phyloP scores from a whole-genome alignment of 139 green algal genomes.

The Tetraselmis striata region DNA sequence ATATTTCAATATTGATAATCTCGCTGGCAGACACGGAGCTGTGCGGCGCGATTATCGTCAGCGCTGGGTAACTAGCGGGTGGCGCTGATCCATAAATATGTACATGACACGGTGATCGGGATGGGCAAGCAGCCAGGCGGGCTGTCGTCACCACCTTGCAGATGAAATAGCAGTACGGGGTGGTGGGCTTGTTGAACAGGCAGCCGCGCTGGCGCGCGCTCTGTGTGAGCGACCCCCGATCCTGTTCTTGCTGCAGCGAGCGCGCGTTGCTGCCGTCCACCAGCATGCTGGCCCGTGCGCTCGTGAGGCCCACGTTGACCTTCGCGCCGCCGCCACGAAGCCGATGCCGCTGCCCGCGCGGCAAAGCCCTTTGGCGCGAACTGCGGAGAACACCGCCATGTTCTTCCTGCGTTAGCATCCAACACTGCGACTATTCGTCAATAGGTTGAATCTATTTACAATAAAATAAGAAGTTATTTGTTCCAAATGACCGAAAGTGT shows the following conservation, averaged over 20 bases:
- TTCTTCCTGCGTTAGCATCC: constrained; percentile 76
- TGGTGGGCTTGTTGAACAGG: constrained; percentile 18
- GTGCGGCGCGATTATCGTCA: no score
- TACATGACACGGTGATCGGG: no score
- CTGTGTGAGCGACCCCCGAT: constrained; percentile 42
- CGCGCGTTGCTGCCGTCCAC: constrained; percentile 67
- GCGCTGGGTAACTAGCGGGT: no score
- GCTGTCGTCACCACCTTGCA: constrained; percentile 11
- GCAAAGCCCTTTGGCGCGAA: constrained; percentile 36
- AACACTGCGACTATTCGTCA: no score
- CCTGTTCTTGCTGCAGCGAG: constrained; percentile 41
- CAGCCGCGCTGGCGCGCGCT: constrained; percentile 19
- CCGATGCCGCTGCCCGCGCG: constrained; percentile 42
- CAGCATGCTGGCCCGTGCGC: constrained; percentile 66
- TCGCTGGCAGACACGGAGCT: no score
- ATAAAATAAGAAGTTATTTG: no score
- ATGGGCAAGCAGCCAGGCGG: no score
- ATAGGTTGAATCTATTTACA: no score
- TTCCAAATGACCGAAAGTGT: no score
- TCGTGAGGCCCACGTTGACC: constrained; percentile 89
- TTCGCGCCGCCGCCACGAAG: constrained; percentile 79
- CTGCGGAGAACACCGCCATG: constrained; percentile 72
- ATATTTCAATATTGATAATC: no score
- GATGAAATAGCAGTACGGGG: constrained; percentile 23
- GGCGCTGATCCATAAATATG: no score